Evolutionary conservation across 2,329 filamentous ascomycete species (phyloP).

Genomic region (Chrysosporium keratinophilum): DNA sequence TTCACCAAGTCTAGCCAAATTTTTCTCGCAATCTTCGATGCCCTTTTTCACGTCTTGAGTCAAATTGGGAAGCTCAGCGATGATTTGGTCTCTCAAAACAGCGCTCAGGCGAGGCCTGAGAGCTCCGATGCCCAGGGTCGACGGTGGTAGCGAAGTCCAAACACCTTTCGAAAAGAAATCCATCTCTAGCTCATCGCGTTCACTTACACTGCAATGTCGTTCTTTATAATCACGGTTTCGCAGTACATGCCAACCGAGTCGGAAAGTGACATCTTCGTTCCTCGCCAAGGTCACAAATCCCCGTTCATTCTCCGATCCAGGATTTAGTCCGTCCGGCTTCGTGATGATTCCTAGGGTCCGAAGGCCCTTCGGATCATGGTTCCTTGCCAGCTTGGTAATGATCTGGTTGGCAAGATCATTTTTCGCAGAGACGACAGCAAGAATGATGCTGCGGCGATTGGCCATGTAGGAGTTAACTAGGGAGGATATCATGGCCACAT

Average conservation of each 20-base stretch:
- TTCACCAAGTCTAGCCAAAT: slow-evolving; percentile 41
- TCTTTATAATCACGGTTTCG: slow-evolving; percentile 19
- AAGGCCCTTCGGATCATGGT: slow-evolving; percentile 20
- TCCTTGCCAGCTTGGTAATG: slow-evolving; percentile 33
- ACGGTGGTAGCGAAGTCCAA: slow-evolving; percentile 17
- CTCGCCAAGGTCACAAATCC: slow-evolving; percentile 20
- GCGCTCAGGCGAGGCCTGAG: slow-evolving; percentile 21
- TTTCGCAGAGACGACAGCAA: slow-evolving; percentile 45
- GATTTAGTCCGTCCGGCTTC: slow-evolving; percentile 24
- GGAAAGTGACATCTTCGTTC: slow-evolving; percentile 21
- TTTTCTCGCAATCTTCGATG: slow-evolving; percentile 26
- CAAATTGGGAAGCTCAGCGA: slow-evolving; percentile 21
- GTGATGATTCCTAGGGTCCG: slow-evolving; percentile 28
- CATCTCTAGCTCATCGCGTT: slow-evolving; percentile 19
- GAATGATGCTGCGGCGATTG: slow-evolving; percentile 49
- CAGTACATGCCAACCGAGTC: slow-evolving; percentile 25
- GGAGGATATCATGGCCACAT: slow-evolving; percentile 16
- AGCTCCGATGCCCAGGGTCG: slow-evolving; percentile 18
- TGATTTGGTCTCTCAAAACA: slow-evolving; percentile 23
- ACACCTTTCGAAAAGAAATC: slow-evolving; percentile 20
- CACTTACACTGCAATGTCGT: slow-evolving; percentile 7
- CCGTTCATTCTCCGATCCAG: slow-evolving; percentile 22
- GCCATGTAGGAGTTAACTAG: slow-evolving; percentile 41
- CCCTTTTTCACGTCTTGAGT: slow-evolving; percentile 21
- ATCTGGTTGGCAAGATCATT: slow-evolving; percentile 48